A percentile compares a stretch with the other conserved stretches of the same genome.
Conservation (phyloP, 2,329 filamentous ascomycete species). For the Xylariaceae sp. region DNA sequence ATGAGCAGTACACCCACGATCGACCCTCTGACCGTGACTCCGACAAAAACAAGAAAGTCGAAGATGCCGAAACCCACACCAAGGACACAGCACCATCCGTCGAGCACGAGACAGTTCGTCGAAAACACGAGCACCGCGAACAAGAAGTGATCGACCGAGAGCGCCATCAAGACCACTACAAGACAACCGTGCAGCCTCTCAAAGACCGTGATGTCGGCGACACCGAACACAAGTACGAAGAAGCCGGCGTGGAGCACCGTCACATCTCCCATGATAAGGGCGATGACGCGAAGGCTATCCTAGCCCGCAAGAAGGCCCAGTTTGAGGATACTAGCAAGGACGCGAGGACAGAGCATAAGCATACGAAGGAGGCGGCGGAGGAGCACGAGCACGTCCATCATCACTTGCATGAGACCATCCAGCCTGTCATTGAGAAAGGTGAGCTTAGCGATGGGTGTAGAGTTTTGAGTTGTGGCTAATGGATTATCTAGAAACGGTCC, state of each 20-base stretch:
- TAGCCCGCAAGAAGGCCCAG: conserved; percentile 1
- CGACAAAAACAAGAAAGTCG: too few relatives aligned
- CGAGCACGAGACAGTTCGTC: conserved; percentile 14
- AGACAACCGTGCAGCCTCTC: conserved; percentile 15
- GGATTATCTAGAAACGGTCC: conserved; percentile 5
- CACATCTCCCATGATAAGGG: conserved; percentile 3
- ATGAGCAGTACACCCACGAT: too few relatives aligned
- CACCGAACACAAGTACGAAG: conserved; percentile 7
- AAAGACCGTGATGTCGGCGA: conserved; percentile 11
- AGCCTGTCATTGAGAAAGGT: conserved; percentile 14
- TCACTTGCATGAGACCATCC: conserved; percentile 17
- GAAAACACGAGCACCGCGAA: conserved; percentile 10
- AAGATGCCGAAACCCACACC: too few relatives aligned
- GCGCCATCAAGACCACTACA: conserved; percentile 17
- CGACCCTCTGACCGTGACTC: too few relatives aligned
- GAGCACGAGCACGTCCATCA: conserved; percentile 12
- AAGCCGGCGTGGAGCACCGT: conserved; percentile 2
- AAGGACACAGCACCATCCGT: conserved; percentile 5
- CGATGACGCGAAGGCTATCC: neutral
- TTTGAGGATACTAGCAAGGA: conserved; percentile 6
- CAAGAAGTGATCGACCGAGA: conserved; percentile 11
- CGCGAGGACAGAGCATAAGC: neutral
- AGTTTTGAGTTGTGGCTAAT: neutral
- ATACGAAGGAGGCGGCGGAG: conserved; percentile 6
- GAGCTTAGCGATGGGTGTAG: neutral